Conservation (phyloP, 164 flowering plant species). For the Vitis rotundifolia region DNA sequence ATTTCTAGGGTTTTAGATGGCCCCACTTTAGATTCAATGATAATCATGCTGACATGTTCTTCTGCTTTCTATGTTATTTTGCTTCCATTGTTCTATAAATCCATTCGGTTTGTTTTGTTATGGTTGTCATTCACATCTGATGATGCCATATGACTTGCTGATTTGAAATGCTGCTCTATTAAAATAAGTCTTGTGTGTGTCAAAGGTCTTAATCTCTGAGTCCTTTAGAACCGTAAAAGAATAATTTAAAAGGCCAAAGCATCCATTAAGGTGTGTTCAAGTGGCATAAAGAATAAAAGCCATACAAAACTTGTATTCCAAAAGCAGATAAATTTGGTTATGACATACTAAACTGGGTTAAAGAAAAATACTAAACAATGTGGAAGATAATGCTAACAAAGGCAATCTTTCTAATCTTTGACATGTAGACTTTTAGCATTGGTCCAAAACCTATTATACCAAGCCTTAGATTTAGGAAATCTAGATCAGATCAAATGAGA, state of each 20-base stretch:
- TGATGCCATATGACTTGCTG: too few relatives aligned
- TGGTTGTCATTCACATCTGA: too few relatives aligned
- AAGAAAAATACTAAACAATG: slow-evolving; percentile 3
- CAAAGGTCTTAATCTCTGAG: too few relatives aligned
- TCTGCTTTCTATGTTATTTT: too few relatives aligned
- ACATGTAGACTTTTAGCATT: slow-evolving; percentile 6
- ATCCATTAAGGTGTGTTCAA: slow-evolving; percentile 7
- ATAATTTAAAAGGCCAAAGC: background rate
- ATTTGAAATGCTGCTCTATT: too few relatives aligned
- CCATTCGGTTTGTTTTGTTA: too few relatives aligned
- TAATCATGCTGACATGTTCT: too few relatives aligned
- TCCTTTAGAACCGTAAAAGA: background rate
- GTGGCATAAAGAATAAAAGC: background rate
- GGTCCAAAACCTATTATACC: slow-evolving; percentile 15
- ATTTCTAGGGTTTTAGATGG: too few relatives aligned
- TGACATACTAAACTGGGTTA: background rate
- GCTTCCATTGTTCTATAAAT: too few relatives aligned
- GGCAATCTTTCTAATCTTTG: slow-evolving; percentile 5
- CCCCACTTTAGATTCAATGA: too few relatives aligned
- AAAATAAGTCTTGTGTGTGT: too few relatives aligned
- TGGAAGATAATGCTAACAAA: background rate
- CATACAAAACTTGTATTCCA: slow-evolving; percentile 4
- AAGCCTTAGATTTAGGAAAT: slow-evolving; percentile 5
- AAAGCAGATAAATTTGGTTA: slow-evolving; percentile 1
- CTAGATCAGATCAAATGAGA: slow-evolving; percentile 17